Percentiles rank a stretch among this genome's conserved stretches.
Conservation (phyloP, 2,329 filamentous ascomycete species). For the Leptographium wingfieldii region DNA sequence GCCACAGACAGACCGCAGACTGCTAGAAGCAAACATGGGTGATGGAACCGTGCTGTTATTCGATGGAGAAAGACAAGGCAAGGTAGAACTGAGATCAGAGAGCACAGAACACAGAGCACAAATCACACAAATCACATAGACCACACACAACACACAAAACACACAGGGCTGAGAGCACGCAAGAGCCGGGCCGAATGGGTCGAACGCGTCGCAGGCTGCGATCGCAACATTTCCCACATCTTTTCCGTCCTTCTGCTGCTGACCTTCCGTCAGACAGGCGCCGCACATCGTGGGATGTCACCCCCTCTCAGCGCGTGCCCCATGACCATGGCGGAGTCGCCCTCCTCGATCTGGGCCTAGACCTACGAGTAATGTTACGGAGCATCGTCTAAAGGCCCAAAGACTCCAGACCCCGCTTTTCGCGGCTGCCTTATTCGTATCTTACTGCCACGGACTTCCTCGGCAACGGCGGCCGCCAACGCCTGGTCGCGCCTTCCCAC, state of each 20-base stretch:
- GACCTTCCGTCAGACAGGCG: neutral
- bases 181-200: too few relatives aligned
- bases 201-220: too few relatives aligned
- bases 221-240: too few relatives aligned
- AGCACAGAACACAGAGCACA: too few relatives aligned
- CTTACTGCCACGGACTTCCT: neutral
- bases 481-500: neutral
- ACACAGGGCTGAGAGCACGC: too few relatives aligned
- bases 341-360: neutral
- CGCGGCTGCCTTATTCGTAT: neutral
- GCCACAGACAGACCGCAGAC: neutral
- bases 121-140: too few relatives aligned
- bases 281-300: neutral
- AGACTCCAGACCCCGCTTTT: neutral
- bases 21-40: neutral
- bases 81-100: too few relatives aligned
- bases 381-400: neutral
- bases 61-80: too few relatives aligned
- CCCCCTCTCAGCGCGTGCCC: neutral
- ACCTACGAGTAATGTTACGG: neutral
- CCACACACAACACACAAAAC: too few relatives aligned
- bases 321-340: neutral
- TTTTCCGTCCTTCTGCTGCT: neutral
- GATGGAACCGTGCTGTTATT: neutral
- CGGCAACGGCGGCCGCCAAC: neutral